Conservation (phyloP, 805 yeast genomes). For the Teunomyces funiuensis region DNA sequence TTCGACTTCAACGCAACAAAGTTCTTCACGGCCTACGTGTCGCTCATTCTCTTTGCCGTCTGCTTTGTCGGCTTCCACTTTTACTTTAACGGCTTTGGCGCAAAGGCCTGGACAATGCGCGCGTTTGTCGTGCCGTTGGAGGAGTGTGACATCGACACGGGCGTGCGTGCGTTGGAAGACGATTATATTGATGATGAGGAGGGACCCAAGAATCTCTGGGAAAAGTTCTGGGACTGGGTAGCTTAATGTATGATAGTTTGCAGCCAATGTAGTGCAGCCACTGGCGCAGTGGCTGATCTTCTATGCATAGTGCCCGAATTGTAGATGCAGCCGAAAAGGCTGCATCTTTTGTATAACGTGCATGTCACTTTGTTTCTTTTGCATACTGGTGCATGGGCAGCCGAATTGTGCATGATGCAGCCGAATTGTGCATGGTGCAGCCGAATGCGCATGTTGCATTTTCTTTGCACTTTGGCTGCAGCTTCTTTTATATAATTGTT, state of each 20-base stretch:
- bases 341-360: no score
- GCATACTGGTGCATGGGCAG: no score
- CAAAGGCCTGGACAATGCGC: conserved; percentile 29
- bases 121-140: conserved; percentile 48
- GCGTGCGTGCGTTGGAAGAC: conserved; percentile 62
- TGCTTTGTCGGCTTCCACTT: conserved; percentile 57
- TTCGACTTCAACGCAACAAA: conserved; percentile 50
- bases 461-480: no score
- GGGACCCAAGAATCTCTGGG: conserved; percentile 53
- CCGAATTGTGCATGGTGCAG: no score
- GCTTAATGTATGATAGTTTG: neutral
- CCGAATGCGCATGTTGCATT: no score
- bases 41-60: conserved; percentile 58
- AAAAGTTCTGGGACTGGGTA: conserved; percentile 50
- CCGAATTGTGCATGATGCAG: no score
- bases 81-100: conserved; percentile 43
- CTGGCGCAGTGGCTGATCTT: no score
- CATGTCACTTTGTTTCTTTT: no score
- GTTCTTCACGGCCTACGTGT: conserved; percentile 72
- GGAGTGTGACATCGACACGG: conserved; percentile 70
- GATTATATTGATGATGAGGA: conserved; percentile 56
- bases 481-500: no score
- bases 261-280: no score
- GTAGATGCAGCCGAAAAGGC: no score
- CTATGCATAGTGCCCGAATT: no score